Base-by-base conservation (phyloP, 2,329 filamentous ascomycete genomes). In the Hortaea sp. region DNA sequence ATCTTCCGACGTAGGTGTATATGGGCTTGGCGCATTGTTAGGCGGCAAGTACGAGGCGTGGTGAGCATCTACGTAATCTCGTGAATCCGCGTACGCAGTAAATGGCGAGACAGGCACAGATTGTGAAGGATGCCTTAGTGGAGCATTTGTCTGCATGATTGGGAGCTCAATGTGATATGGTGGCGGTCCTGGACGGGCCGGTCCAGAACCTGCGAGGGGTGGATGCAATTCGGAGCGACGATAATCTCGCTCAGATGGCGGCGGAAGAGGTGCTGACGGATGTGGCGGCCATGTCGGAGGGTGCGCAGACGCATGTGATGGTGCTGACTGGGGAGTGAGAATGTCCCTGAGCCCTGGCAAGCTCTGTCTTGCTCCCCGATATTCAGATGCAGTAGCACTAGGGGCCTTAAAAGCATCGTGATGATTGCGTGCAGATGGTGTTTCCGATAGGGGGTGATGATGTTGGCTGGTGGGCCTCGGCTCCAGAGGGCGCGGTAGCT, bases 281-380 rank as follows among this genome's bases (percentile, higher is more conserved):
- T 46, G 41, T 30, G 49, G 11, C 39, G 9, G 43, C 54, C 55
- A 54, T 46, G 41, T 44, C 37, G 48, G 39, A 38, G 11, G 40
- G 30, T 52, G 52, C 27, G 38, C 39, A 10, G 52, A 42, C 49
- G 47, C 37, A 46, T 47, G 32, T 48, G 42, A 39, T 43, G 45
- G 30, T 42, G 43, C 46, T 38, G 51, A 45, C 13, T 42, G 35
- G 41, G 42, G 56, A n/a, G 57, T 56, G 13, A 63, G 40, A 13
- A 63, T 60, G 41, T 63, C 60, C 20, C 56, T 53, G 1, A 63
- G 43, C 29, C 58, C 57, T 29, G 60, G 59, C 11, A 62, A 43
- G 28, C 45, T 60, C 38, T 55, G 59, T 6, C 51, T 51, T 12
- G 53, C 52, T 7, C 49, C 48, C 31, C 56, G 50, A 42, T 57